Percentiles rank a stretch among this genome's conserved stretches.
Evolutionary conservation across 2,329 filamentous ascomycete species (phyloP).

Genomic region (Colletotrichum caudatum): DNA sequence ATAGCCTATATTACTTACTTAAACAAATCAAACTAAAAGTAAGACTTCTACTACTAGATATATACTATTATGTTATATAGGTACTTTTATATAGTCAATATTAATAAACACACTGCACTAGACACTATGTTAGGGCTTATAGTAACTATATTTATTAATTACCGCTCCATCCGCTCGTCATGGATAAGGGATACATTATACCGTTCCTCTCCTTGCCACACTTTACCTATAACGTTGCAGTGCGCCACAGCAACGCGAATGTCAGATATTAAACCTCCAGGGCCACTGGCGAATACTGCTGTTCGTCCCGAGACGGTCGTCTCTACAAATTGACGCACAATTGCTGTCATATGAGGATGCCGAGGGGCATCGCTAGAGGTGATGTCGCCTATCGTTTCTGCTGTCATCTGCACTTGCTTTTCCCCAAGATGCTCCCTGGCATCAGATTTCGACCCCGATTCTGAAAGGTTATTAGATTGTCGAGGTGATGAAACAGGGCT

Average conservation of each 20-base stretch:
- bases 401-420: slow-evolving; percentile 43
- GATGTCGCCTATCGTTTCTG: slow-evolving; percentile 41
- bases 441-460: slow-evolving; percentile 29
- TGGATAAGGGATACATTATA: slow-evolving; percentile 68
- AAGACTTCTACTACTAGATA: too few species aligned
- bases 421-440: slow-evolving; percentile 38
- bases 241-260: slow-evolving; percentile 65
- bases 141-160: not conserved
- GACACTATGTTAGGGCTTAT: too few species aligned
- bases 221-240: slow-evolving; percentile 63
- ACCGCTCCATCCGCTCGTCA: slow-evolving; percentile 71
- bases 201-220: slow-evolving; percentile 69
- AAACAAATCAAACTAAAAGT: too few species aligned
- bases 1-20: too few species aligned
- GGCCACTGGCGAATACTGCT: slow-evolving; percentile 71
- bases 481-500: slow-evolving; percentile 31
- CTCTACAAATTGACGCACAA: slow-evolving; percentile 63
- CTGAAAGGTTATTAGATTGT: slow-evolving; percentile 43
- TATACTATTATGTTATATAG: too few species aligned
- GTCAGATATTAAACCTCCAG: slow-evolving; percentile 69
- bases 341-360: slow-evolving; percentile 60
- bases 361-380: slow-evolving; percentile 31
- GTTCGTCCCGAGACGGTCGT: slow-evolving; percentile 62
- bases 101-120: too few species aligned
- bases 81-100: too few species aligned